phyloP scores from a whole-genome alignment of 179 eudicot species.

The Beta macrorhiza region DNA sequence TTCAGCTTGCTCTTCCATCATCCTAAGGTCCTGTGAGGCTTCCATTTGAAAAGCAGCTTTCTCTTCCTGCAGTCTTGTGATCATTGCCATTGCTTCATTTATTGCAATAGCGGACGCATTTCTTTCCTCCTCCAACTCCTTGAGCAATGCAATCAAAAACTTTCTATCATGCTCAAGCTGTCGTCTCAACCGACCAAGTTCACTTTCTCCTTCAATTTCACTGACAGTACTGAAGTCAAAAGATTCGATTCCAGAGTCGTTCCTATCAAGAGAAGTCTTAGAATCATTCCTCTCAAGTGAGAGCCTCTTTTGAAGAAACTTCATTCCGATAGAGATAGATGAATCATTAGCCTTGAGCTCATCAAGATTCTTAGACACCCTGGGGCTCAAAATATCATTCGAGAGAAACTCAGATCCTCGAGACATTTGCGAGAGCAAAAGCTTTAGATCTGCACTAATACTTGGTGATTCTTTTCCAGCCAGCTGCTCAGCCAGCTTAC shows the following conservation, averaged over 20 bases:
- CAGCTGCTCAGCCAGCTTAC: constrained; percentile 43
- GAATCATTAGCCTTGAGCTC: constrained; percentile 52
- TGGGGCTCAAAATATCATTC: constrained; percentile 59
- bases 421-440: constrained; percentile 71
- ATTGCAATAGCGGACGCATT: constrained; percentile 85
- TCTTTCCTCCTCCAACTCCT: constrained; percentile 95
- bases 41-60: constrained; percentile 92
- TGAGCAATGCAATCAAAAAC: constrained; percentile 56
- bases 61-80: constrained; percentile 89
- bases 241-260: constrained; percentile 52
- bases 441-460: constrained; percentile 65
- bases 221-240: constrained; percentile 63
- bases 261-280: constrained; percentile 44
- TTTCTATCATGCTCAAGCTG: constrained; percentile 83
- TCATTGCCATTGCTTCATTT: constrained; percentile 98
- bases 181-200: constrained; percentile 61
- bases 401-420: constrained; percentile 55
- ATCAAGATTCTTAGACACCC: constrained; percentile 54
- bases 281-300: constrained; percentile 92
- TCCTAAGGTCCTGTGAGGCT: constrained; percentile 79
- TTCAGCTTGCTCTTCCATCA: constrained; percentile 99
- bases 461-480: constrained; percentile 57
- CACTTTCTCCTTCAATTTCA: constrained; percentile 90
- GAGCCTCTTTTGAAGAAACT: constrained; percentile 62
- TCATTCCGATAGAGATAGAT: constrained; percentile 41